Evolutionary conservation across 371 early-diverging fungal species (phyloP), one percentile per base, ranked within the genome.

Genomic region (Dichotomocladium elegans): DNA sequence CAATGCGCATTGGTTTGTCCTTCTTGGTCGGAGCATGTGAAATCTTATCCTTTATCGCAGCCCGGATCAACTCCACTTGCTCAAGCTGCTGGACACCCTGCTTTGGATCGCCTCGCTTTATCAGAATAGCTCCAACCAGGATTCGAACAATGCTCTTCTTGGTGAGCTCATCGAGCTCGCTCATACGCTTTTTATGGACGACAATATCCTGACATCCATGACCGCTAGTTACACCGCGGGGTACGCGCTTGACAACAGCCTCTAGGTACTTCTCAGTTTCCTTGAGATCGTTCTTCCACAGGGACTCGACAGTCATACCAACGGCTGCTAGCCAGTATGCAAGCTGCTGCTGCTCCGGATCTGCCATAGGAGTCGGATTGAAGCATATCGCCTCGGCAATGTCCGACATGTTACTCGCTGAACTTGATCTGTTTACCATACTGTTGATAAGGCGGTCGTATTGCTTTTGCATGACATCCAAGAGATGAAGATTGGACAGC

Each of bases 321-420:
- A 70, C 63, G 3, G 65, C 50, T 2, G 67, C 63, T 21, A 68
- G 60, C 75, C 75, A 74, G 10, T 62, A 55, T 4, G 64, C 66
- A n/a, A 66, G 37, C 8, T 59, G 63, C 22, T 59, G 62, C 0
- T 60, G 56, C 6, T 68, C 61, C 3, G 58, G 49, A n/a, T 53
- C 46, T 22, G 46, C 24, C n/a, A 33, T 12, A 52, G 24, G 35
- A 7, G 37, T 51, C 42, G 15, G 49, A 49, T 29, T 35, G 22
- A 59, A 52, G 27, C 55, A 21, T 33, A 58, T 54, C 15, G 51
- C 47, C 9, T 57, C 50, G 12, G 12, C 11, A 5, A 30, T 24
- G 28, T 29, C 30, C 10, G 14, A 17, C n/a, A 22, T 21, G 10
- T 11, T 26, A 25, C 25, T 43, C 17, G 19, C 21, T 4, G 44